phyloP scores from a whole-genome alignment of 2,329 filamentous ascomycete species.

The Verticillium zaregamsianum region DNA sequence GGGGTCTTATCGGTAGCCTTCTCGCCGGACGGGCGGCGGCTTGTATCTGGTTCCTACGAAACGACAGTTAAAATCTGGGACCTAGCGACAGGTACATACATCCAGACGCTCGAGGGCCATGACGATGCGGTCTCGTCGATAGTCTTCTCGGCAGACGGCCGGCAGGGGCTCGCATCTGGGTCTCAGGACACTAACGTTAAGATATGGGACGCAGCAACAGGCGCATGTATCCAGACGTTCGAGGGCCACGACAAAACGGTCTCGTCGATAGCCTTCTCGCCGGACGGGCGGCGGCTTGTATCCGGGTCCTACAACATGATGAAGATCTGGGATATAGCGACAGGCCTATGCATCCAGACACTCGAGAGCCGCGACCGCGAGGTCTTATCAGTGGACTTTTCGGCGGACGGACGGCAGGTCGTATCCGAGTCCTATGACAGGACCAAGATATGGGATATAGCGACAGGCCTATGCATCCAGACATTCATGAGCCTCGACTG shows the following conservation, averaged over 20 bases:
- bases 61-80: slow-evolving; percentile 10
- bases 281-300: neutral
- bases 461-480: slow-evolving; percentile 2
- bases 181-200: too few species aligned
- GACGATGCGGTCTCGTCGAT: slow-evolving; percentile 5
- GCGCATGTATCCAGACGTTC: neutral
- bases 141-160: too few species aligned
- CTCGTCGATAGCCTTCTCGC: slow-evolving; percentile 4
- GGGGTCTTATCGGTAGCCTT: slow-evolving; percentile 13
- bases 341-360: slow-evolving; percentile 2
- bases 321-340: slow-evolving; percentile 11
- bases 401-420: neutral
- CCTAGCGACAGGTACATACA: neutral
- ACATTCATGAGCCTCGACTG: slow-evolving; percentile 10
- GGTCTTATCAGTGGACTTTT: slow-evolving; percentile 4
- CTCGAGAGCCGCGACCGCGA: slow-evolving; percentile 11
- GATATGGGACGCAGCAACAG: slow-evolving; percentile 8
- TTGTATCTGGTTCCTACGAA: slow-evolving; percentile 9
- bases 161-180: too few species aligned
- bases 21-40: slow-evolving; percentile 5
- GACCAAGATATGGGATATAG: slow-evolving; percentile 5
- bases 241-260: slow-evolving; percentile 8
- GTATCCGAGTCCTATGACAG: neutral
- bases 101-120: slow-evolving; percentile 10
- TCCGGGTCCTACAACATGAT: slow-evolving; percentile 7